These are phyloP conservation scores for Acacia crassicarpa DNA, from an alignment of 306 rosid species.

Conservation along the genomic window DNA sequence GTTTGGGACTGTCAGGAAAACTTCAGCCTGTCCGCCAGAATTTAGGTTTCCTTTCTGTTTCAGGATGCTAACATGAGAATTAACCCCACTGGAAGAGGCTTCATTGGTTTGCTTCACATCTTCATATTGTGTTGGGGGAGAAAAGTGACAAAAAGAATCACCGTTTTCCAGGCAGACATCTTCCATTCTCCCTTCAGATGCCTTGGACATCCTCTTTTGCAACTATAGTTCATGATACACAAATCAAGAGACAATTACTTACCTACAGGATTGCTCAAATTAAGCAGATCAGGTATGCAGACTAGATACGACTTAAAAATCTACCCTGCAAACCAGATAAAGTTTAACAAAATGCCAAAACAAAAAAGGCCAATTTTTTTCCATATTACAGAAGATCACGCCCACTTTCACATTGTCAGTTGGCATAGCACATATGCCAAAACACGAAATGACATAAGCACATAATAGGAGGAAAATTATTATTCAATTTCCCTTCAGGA, in stretches of 20 bases:
- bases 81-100: conserved; percentile 34
- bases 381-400: background rate
- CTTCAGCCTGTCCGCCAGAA: conserved; percentile 24
- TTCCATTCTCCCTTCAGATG: conserved; percentile 37
- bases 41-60: conserved; percentile 30
- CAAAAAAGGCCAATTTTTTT: background rate
- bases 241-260: background rate
- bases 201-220: conserved; percentile 36
- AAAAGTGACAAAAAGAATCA: conserved; percentile 32
- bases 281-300: conserved; percentile 8
- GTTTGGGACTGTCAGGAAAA: conserved; percentile 30
- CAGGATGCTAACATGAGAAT: conserved; percentile 34
- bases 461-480: background rate
- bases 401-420: background rate
- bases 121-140: conserved; percentile 30
- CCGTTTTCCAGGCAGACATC: conserved; percentile 33
- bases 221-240: conserved; percentile 26
- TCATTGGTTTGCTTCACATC: conserved; percentile 36
- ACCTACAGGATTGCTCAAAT: background rate
- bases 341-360: background rate
- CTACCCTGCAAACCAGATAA: background rate
- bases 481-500: background rate
- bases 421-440: background rate
- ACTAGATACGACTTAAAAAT: conserved; percentile 9
- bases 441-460: conserved; percentile 3